Evolutionary conservation across 495 filamentous ascomycete species (phyloP), one percentile per base, ranked within the genome.

Genomic region (Penicillium atrosanguineum): DNA sequence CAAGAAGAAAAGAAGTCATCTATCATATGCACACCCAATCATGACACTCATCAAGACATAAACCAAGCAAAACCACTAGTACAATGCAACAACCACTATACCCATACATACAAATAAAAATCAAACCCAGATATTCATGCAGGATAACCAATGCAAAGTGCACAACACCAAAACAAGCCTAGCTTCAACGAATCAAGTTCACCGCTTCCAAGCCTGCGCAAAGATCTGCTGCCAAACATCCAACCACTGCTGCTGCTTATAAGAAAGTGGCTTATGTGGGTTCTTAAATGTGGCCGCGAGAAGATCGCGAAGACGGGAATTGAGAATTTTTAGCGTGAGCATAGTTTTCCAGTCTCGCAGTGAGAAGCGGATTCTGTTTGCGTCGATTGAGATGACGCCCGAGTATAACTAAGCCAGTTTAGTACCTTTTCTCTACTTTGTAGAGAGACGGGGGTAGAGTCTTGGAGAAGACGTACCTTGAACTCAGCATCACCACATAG

Each of bases 281-380:
- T 71, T 79, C 55, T 83, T 85, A 74, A 93, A 89, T 21, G 81
- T 78, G 15, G 81, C 71, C 4, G 82, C 79, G n/a, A 91, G 74
- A 26, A 93, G 79, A 48, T 91, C 88, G 48, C 83, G 79, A 1
- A 95, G 73, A 14, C 83, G 77, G 3, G 69, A 65, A 18, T 90
- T 83, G 40, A 98, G 72, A 6, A 81, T 78, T 65, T 96, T 97
- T 59, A 97, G 70, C 0, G 85, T 91, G 8, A 96, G 78, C 79
- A 94, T 87, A 0, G 84, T 84, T 74, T 91, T 96, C 91, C 91
- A 97, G 62, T 94, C 87, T n/a, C 83, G 78, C 2, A 93, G 77
- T 21, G 87, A 76, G 66, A 96, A 96, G n/a, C 89, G 81, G n/a
- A 93, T 77, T 26, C 90, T 80, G 70, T 95, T 92, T 9, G 88